These are phyloP conservation scores for Aureobasidium sp. DNA, from an alignment of 2,329 filamentous ascomycete species.

Conservation along the genomic window DNA sequence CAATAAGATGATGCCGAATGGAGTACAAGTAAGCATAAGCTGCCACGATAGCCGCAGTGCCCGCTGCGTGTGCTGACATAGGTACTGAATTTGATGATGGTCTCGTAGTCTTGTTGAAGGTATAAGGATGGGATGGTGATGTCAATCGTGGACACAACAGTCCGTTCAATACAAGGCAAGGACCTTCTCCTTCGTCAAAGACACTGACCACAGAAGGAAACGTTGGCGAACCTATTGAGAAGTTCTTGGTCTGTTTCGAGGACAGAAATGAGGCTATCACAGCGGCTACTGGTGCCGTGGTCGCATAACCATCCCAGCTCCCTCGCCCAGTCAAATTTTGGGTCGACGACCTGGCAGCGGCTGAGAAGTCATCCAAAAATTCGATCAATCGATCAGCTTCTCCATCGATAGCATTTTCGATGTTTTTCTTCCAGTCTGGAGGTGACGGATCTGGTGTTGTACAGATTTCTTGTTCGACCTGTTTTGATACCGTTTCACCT, in stretches of 20 bases:
- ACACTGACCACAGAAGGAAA: neutral
- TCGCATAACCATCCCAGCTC: neutral
- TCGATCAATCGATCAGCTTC: neutral
- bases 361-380: neutral
- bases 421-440: neutral
- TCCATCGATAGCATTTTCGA: neutral
- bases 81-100: too few relatives aligned
- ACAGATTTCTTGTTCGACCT: neutral
- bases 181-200: conserved; percentile 5
- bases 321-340: neutral
- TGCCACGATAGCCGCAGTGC: conserved; percentile 7
- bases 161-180: conserved; percentile 7
- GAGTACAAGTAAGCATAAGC: neutral
- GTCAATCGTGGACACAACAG: neutral
- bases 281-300: neutral
- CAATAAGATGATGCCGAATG: neutral
- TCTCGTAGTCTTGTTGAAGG: neutral
- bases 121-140: neutral
- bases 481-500: neutral
- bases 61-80: neutral
- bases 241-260: neutral
- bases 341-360: neutral
- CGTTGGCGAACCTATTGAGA: neutral
- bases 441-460: neutral
- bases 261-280: neutral